These are phyloP conservation scores for Candida rishiriensis DNA, from an alignment of 805 yeast genomes.

Conservation along the genomic window DNA sequence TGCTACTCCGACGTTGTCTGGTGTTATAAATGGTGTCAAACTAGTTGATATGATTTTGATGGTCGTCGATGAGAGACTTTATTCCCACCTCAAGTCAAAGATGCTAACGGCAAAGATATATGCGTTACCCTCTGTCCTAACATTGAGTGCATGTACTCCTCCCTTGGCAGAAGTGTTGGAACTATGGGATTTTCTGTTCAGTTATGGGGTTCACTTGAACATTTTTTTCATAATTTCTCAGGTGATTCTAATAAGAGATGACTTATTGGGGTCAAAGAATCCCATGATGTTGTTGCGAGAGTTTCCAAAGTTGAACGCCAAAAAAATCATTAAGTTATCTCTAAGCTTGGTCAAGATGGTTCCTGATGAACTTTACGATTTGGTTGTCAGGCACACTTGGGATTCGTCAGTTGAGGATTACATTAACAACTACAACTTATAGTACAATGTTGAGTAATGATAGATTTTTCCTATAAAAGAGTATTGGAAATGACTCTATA, in stretches of 20 bases:
- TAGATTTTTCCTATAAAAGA: neutral
- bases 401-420: conserved; percentile 38
- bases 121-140: conserved; percentile 79
- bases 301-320: conserved; percentile 67
- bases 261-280: conserved; percentile 51
- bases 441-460: no score
- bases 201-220: conserved; percentile 88
- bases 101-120: conserved; percentile 79
- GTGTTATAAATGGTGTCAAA: conserved; percentile 73
- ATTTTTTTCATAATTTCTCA: conserved; percentile 82
- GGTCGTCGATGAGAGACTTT: conserved; percentile 69
- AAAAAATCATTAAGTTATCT: conserved; percentile 71
- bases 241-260: conserved; percentile 61
- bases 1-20: conserved; percentile 69
- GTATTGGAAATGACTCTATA: conserved; percentile 12
- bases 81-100: conserved; percentile 52
- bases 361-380: conserved; percentile 60
- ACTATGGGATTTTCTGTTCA: conserved; percentile 87
- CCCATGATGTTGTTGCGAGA: conserved; percentile 77
- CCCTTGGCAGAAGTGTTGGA: conserved; percentile 70
- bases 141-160: conserved; percentile 85
- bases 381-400: conserved; percentile 58
- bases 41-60: conserved; percentile 71
- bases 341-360: conserved; percentile 74
- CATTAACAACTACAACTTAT: conserved; percentile 16